These are phyloP conservation scores for Rubia yunnanensis DNA, from an alignment of 257 asterid species.

Conservation along the genomic window DNA sequence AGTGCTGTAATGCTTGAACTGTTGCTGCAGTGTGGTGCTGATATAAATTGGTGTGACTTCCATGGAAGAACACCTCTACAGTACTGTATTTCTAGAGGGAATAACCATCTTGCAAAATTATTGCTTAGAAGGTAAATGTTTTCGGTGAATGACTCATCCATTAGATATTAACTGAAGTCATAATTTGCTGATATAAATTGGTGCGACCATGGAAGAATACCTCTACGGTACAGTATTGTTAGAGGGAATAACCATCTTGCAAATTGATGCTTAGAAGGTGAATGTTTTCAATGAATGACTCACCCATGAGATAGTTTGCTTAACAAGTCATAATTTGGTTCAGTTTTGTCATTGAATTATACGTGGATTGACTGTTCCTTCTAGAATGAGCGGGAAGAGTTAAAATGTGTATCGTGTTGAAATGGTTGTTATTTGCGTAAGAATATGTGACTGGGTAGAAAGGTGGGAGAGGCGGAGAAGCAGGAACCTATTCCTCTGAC, in stretches of 20 bases:
- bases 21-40: slow-evolving; percentile 82
- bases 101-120: slow-evolving; percentile 64
- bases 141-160: too few relatives aligned
- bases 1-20: slow-evolving; percentile 80
- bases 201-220: slow-evolving; percentile 83
- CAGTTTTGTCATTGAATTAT: not conserved
- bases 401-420: not conserved
- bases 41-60: slow-evolving; percentile 64
- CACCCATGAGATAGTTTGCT: not conserved
- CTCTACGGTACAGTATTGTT: slow-evolving; percentile 82
- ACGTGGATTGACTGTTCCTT: not conserved
- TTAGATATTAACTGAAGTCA: not conserved
- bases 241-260: slow-evolving; percentile 68
- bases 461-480: not conserved
- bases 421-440: not conserved
- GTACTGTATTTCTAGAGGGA: slow-evolving; percentile 79
- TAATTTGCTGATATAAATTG: slow-evolving; percentile 47
- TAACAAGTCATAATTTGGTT: not conserved
- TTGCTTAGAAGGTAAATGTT: slow-evolving; percentile 73
- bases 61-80: slow-evolving; percentile 89
- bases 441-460: not conserved
- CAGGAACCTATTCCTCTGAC: not conserved
- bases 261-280: slow-evolving; percentile 86
- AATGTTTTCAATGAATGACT: not conserved
- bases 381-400: not conserved